Base-by-base conservation (phyloP, 1,284 basidiomycete genomes). In the Apiotrichum porosum region DNA sequence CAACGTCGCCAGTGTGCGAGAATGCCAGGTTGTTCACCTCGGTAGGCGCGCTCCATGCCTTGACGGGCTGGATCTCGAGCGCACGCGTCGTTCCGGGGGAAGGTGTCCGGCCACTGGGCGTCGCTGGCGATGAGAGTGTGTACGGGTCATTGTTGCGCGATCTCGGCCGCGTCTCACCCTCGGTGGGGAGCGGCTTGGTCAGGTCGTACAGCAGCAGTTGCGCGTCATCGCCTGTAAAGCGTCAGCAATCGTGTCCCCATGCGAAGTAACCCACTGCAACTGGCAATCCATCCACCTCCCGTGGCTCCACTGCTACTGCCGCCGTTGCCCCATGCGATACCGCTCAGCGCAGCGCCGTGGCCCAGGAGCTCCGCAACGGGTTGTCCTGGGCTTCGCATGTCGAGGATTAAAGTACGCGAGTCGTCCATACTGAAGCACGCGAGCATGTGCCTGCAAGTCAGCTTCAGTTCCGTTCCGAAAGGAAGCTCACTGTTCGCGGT, bases 311-410 rank as follows among this genome's bases (percentile, higher is more conserved):
- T 42, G 3, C 55, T 46, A 21, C 49, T 48, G 43, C 66, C 67
- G 9, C 85, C 63, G 12, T 60, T 80, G 32, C 88, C 85, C 92
- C 92, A 97, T 4, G 85, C 86, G 37, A 94, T 80, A 2, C 85
- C 85, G 61, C 90, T 89, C 28, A 95, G 79, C 45, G 68, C 51
- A 79, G 61, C 68, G 36, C 62, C 79, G 68, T 95, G 92, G 10
- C 81, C 89, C 54, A 83, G 80, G 15, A 95, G 76, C 69, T 95
- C 91, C 65, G 92, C 85, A 6, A 95, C 90, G 0, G 93, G 91
- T 56, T 88, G 83, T 0, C 93, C 93, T 0, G 92, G 92, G 70
- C 83, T 87, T 38, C 92, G 81, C 86, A 95, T 94, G 66, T 97
- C 92, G 51, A 97, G 77, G 31, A 97, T 88, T 66, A 94, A 86